phyloP scores from a whole-genome alignment of 2,329 filamentous ascomycete genomes.

The Colletotrichum sp. region DNA sequence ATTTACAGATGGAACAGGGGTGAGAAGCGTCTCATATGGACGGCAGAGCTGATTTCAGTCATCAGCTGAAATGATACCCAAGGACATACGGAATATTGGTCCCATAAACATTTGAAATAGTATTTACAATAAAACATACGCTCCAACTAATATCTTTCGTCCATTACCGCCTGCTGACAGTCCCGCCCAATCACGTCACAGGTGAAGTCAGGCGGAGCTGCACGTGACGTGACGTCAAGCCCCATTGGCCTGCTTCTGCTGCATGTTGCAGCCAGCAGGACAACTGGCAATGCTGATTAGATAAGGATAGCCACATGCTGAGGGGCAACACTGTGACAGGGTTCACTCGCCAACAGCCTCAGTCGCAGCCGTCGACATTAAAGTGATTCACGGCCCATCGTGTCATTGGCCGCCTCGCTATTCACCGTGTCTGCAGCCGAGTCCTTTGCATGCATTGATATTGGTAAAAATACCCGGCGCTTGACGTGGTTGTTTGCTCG shows the following conservation, averaged over 20 bases:
- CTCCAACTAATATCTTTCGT: background rate
- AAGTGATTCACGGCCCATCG: background rate
- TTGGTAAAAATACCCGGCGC: background rate
- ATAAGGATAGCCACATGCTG: background rate
- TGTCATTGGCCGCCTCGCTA: background rate
- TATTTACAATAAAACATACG: background rate
- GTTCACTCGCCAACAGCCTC: background rate
- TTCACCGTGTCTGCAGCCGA: background rate
- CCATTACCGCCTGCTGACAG: background rate
- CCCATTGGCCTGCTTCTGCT: background rate
- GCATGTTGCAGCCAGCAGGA: background rate
- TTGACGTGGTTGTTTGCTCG: background rate
- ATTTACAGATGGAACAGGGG: background rate
- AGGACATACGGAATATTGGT: background rate
- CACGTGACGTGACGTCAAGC: slow-evolving; percentile 22
- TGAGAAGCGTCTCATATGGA: background rate
- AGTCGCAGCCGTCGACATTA: background rate
- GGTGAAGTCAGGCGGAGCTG: background rate
- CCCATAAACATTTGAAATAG: background rate
- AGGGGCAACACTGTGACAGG: background rate
- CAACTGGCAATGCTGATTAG: background rate
- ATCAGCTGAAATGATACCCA: background rate
- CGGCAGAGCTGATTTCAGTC: background rate
- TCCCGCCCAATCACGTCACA: background rate
- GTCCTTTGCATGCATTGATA: background rate